Percentiles rank a stretch among this genome's conserved stretches.
phyloP scores from a whole-genome alignment of 495 filamentous ascomycete genomes.

The Talaromyces borbonicus region DNA sequence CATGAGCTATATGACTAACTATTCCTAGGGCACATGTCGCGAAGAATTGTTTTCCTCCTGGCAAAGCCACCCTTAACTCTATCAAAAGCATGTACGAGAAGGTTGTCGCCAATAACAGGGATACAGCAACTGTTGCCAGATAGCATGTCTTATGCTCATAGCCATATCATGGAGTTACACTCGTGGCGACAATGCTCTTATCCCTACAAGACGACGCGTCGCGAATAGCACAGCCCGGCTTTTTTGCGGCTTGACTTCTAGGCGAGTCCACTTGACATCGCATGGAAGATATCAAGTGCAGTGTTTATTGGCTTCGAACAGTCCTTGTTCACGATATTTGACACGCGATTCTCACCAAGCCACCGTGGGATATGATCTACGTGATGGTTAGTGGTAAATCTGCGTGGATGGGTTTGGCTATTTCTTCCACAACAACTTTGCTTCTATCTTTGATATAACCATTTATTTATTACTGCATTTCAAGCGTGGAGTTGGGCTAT shows the following conservation, averaged over 20 bases:
- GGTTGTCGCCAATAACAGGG: conserved; percentile 4
- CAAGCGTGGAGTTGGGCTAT: conserved; percentile 9
- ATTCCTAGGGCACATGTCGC: conserved; percentile 36
- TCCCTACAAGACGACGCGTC: no score
- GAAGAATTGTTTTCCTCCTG: conserved; percentile 34
- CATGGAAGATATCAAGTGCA: no score
- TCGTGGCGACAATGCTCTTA: background rate
- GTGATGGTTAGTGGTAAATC: no score
- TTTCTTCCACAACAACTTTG: conserved; percentile 2
- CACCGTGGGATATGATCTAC: background rate
- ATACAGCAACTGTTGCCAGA: conserved; percentile 6
- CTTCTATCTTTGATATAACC: no score
- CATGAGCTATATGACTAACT: conserved; percentile 8
- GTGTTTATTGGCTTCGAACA: no score
- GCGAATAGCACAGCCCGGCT: background rate
- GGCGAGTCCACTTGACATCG: background rate
- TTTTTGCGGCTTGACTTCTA: background rate
- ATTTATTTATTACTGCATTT: conserved; percentile 7
- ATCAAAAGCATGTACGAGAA: conserved; percentile 38
- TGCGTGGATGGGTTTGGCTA: no score
- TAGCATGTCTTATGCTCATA: background rate
- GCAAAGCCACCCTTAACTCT: conserved; percentile 2
- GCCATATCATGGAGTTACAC: background rate
- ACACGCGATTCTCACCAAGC: background rate
- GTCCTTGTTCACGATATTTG: background rate